These are phyloP conservation scores for Pseudevernia furfuracea DNA, from an alignment of 495 filamentous ascomycete species.

Conservation along the genomic window DNA sequence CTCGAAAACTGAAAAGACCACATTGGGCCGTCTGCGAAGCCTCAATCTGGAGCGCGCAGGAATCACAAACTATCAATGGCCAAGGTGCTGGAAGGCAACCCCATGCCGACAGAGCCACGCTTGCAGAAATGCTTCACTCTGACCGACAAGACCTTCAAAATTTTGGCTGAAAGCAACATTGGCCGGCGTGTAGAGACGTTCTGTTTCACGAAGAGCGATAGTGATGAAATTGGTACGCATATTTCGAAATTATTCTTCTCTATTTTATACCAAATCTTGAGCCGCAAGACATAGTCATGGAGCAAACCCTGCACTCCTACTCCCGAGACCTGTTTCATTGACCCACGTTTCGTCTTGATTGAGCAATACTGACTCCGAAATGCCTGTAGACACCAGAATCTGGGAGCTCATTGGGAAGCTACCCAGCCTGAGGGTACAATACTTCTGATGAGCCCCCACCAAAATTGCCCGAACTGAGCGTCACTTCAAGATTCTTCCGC, in stretches of 20 bases:
- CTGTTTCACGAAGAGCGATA: conserved; percentile 15
- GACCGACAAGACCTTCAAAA: conserved; percentile 32
- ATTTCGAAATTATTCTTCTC: no score
- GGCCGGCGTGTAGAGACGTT: conserved; percentile 13
- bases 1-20: conserved; percentile 15
- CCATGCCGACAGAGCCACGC: conserved; percentile 27
- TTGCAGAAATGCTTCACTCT: conserved; percentile 32
- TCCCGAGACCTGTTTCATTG: no score
- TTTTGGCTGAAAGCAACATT: conserved; percentile 28
- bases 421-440: conserved; percentile 15
- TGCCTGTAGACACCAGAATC: conserved; percentile 19
- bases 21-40: conserved; percentile 24
- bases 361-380: no score
- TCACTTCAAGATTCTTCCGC: conserved; percentile 30
- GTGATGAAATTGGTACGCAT: conserved; percentile 19
- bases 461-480: background rate
- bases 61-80: conserved; percentile 35
- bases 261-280: no score
- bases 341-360: no score
- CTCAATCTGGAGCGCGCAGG: conserved; percentile 32
- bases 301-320: no score
- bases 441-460: background rate
- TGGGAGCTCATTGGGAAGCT: conserved; percentile 19
- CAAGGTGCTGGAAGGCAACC: conserved; percentile 32
- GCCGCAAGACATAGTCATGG: no score